Conservation (phyloP, 495 filamentous ascomycete genomes). For the Lasiosphaeria ovina region DNA sequence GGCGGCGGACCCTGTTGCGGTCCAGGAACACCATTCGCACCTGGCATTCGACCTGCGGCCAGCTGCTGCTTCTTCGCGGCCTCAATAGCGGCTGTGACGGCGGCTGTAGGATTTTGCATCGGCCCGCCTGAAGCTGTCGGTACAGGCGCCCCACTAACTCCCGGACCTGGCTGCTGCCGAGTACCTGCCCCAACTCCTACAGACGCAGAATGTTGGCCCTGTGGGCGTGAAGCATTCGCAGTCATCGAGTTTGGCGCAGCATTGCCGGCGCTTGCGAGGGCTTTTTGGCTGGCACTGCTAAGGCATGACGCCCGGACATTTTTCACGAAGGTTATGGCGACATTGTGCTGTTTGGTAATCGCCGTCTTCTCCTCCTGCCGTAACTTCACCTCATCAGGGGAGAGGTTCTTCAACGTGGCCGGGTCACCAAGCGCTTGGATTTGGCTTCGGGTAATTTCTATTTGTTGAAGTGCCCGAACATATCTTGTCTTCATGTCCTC, state of each 20-base stretch:
- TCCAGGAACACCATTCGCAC: slow-evolving; percentile 20
- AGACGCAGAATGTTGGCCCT: neutral
- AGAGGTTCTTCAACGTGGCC: slow-evolving; percentile 10
- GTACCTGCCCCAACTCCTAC: slow-evolving; percentile 3
- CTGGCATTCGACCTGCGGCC: slow-evolving; percentile 31
- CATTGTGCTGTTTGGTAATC: slow-evolving; percentile 32
- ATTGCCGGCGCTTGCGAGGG: slow-evolving; percentile 21
- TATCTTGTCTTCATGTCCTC: slow-evolving; percentile 34
- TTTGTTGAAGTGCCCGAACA: slow-evolving; percentile 29
- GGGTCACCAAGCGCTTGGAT: no score
- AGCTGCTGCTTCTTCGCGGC: slow-evolving; percentile 53
- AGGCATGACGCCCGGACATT: slow-evolving; percentile 33
- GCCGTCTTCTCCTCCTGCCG: slow-evolving; percentile 28
- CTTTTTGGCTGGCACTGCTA: slow-evolving; percentile 15
- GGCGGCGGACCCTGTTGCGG: slow-evolving; percentile 16
- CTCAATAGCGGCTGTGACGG: slow-evolving; percentile 52
- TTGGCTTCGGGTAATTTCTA: slow-evolving; percentile 28
- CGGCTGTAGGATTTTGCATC: slow-evolving; percentile 34
- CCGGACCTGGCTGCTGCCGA: slow-evolving; percentile 4
- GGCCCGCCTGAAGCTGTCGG: slow-evolving; percentile 17
- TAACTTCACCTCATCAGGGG: slow-evolving; percentile 35
- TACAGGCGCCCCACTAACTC: slow-evolving; percentile 4
- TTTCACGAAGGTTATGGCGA: slow-evolving; percentile 34
- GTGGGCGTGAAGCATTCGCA: slow-evolving; percentile 5
- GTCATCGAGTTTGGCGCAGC: slow-evolving; percentile 3